These are phyloP conservation scores for Solanum stenotomum DNA, from an alignment of 257 asterid species.

Conservation along the genomic window DNA sequence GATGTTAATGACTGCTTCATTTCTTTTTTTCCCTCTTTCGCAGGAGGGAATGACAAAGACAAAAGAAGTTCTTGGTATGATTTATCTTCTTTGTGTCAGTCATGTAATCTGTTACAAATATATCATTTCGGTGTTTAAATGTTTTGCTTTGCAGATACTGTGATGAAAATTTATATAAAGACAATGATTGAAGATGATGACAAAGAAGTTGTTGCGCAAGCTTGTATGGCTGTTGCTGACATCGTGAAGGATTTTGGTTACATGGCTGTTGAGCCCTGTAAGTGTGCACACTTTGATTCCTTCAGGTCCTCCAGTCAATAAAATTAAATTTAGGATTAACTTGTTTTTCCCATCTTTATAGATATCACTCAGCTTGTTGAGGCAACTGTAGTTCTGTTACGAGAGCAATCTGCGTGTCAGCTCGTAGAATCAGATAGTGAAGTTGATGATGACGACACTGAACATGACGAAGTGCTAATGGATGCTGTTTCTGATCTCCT, in stretches of 20 bases:
- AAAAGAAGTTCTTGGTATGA: slow-evolving; percentile 83
- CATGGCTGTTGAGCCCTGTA: slow-evolving; percentile 84
- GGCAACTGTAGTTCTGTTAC: slow-evolving; percentile 64
- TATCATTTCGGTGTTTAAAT: background rate
- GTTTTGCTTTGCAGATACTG: slow-evolving; percentile 41
- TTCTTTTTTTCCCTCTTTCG: background rate
- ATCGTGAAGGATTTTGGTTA: slow-evolving; percentile 75
- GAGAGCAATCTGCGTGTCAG: slow-evolving; percentile 83
- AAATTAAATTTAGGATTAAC: background rate
- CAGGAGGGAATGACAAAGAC: slow-evolving; percentile 74
- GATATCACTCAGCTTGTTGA: slow-evolving; percentile 70
- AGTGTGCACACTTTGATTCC: slow-evolving; percentile 23
- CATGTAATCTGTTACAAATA: background rate
- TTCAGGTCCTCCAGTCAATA: slow-evolving; percentile 1
- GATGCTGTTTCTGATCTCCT: slow-evolving; percentile 98
- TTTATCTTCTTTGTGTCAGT: background rate
- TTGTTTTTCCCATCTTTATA: slow-evolving; percentile 7
- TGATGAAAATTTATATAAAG: slow-evolving; percentile 73
- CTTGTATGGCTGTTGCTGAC: slow-evolving; percentile 82
- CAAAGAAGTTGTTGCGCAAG: slow-evolving; percentile 98
- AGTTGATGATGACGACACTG: slow-evolving; percentile 70
- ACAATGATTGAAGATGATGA: slow-evolving; percentile 92
- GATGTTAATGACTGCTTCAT: background rate
- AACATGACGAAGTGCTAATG: slow-evolving; percentile 98
- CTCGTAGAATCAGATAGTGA: slow-evolving; percentile 76